Conservation (phyloP, 164 flowering plant genomes). For the Taxillus chinensis region DNA sequence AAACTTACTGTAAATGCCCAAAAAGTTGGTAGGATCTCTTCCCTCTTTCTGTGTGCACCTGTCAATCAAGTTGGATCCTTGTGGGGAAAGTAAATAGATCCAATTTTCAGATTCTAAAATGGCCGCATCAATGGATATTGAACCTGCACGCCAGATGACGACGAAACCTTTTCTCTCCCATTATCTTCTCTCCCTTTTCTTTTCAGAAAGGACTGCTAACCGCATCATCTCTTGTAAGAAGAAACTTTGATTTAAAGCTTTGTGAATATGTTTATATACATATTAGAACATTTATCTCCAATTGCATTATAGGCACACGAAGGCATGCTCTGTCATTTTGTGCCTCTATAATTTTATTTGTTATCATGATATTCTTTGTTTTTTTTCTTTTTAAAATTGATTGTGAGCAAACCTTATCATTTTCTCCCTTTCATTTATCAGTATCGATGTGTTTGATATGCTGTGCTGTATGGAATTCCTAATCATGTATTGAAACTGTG, state of each 20-base stretch:
- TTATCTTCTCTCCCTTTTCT: neutral
- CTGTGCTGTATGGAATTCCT: no score
- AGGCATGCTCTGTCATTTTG: no score
- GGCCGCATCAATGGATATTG: slow-evolving; percentile 12
- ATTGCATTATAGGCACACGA: no score
- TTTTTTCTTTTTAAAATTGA: no score
- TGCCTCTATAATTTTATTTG: no score
- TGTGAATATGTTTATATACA: slow-evolving; percentile 5
- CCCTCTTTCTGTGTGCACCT: slow-evolving; percentile 15
- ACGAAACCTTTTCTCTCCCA: neutral
- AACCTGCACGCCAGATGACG: slow-evolving; percentile 12
- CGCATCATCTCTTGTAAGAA: neutral
- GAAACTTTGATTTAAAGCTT: slow-evolving; percentile 10
- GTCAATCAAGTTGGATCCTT: slow-evolving; percentile 11
- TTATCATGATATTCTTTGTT: no score
- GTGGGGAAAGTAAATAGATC: slow-evolving; percentile 23
- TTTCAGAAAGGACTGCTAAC: neutral
- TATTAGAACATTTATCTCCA: no score
- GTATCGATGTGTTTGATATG: no score
- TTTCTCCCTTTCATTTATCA: no score
- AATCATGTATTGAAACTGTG: no score
- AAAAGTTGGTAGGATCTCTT: slow-evolving; percentile 17
- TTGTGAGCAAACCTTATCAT: no score
- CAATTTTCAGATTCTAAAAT: slow-evolving; percentile 26
- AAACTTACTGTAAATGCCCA: slow-evolving; percentile 27